Conservation (phyloP, 495 filamentous ascomycete genomes). For the Parachaetomium inaequale region DNA sequence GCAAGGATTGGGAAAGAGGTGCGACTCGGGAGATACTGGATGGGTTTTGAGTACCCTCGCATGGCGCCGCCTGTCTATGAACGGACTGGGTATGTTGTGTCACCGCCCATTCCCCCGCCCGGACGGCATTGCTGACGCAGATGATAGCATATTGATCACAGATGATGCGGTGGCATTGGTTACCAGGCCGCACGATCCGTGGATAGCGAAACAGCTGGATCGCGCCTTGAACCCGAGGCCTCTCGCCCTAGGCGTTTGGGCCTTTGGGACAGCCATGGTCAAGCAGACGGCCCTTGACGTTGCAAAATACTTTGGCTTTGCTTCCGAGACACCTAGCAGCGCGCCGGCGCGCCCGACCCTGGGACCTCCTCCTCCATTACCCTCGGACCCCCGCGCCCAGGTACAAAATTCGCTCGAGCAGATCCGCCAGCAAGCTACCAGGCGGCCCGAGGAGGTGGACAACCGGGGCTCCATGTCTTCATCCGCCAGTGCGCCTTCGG, state of each 20-base stretch:
- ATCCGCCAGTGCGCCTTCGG: background rate
- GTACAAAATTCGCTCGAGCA: slow-evolving; percentile 29
- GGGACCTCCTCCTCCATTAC: background rate
- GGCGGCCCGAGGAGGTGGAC: slow-evolving; percentile 29
- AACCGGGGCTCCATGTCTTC: slow-evolving; percentile 22
- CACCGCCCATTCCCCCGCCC: background rate
- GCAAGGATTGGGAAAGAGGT: slow-evolving; percentile 22
- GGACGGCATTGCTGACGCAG: background rate
- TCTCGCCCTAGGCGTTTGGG: slow-evolving; percentile 34
- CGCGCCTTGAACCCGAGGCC: slow-evolving; percentile 38
- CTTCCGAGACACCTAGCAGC: background rate
- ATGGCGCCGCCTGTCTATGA: slow-evolving; percentile 41
- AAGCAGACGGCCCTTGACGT: slow-evolving; percentile 30
- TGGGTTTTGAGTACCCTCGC: slow-evolving; percentile 41
- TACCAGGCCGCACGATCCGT: slow-evolving; percentile 31
- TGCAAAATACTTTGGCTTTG: slow-evolving; percentile 35
- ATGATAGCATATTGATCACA: slow-evolving; percentile 31
- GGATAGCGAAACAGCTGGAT: slow-evolving; percentile 27
- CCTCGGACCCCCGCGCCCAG: slow-evolving; percentile 11
- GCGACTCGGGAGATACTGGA: slow-evolving; percentile 32
- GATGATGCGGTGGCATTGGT: slow-evolving; percentile 32
- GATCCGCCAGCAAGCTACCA: slow-evolving; percentile 33
- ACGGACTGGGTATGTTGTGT: slow-evolving; percentile 36
- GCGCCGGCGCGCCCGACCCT: background rate
- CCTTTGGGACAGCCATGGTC: slow-evolving; percentile 30